Conservation (phyloP, 768 basidiomycete genomes). For the Tricholoma flavovirens region DNA sequence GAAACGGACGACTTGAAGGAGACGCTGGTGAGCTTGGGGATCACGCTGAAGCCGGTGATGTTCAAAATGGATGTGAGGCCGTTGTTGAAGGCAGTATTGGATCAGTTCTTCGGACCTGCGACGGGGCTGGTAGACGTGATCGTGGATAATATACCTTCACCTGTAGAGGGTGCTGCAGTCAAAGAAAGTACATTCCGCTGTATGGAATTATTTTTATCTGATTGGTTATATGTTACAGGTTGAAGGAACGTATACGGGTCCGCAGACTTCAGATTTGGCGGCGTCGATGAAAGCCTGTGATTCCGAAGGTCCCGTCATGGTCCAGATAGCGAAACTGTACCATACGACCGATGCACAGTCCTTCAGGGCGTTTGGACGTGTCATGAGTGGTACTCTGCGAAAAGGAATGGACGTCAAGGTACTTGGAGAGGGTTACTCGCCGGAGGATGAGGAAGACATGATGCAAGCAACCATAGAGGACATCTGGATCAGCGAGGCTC, state of each 20-base stretch:
- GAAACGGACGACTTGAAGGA: constrained; percentile 83
- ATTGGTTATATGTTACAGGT: constrained; percentile 37
- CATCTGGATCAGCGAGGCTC: constrained; percentile 86
- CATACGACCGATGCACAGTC: constrained; percentile 96
- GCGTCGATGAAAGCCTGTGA: constrained; percentile 79
- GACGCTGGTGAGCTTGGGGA: constrained; percentile 73
- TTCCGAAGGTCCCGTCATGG: constrained; percentile 82
- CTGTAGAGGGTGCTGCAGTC: constrained; percentile 45
- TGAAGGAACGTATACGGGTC: constrained; percentile 82
- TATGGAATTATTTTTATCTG: background rate
- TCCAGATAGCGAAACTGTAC: constrained; percentile 91
- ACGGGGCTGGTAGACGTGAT: constrained; percentile 92
- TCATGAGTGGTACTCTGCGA: constrained; percentile 85
- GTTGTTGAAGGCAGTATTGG: constrained; percentile 85
- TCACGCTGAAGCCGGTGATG: constrained; percentile 85
- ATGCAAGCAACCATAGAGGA: constrained; percentile 77
- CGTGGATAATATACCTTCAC: constrained; percentile 85
- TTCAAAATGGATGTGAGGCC: constrained; percentile 99
- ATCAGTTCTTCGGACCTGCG: constrained; percentile 92
- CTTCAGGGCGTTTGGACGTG: constrained; percentile 93
- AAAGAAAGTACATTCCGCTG: constrained; percentile 44
- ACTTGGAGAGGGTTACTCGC: constrained; percentile 95
- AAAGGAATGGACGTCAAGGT: constrained; percentile 88
- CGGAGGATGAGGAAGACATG: constrained; percentile 99
- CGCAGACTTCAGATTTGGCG: constrained; percentile 76